Base-by-base conservation (phyloP, 805 yeast species). In the Cephaloascus albidus region DNA sequence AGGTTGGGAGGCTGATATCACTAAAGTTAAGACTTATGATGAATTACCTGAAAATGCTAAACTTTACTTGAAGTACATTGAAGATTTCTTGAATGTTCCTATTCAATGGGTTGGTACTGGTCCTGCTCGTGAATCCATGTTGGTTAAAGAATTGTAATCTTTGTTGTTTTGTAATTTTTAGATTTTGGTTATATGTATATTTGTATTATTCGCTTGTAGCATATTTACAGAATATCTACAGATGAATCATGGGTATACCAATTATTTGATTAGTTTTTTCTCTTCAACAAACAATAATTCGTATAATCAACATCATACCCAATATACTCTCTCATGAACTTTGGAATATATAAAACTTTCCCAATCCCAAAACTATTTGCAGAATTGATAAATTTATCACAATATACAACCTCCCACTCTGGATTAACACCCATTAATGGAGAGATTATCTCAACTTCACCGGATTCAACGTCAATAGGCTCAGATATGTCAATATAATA, bases 61-160 rank as follows among this genome's bases (percentile, higher is more conserved):
- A 69, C 75, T 74, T 48, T 93, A 93, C 65, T 72, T 93, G 63
- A 70, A 74, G 49, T 93, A 63, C 60, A 90, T 93, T 54, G 97
- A 88, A 65, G 81, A 87, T 46, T 89, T 73, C 55, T 70, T 89
- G 45, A 72, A 74, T 37, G 90, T 86, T 42, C 95, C 95, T 41
- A 74, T 93, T 46, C 84, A 83, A 60, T 93, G 97, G 97, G 93
- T 93, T 45, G 98, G 98, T 58, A 93, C 95, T 42, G 98, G 98
- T 46, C 97, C 98, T 46, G 95, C 87, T 39, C 85, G 97, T 69
- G 95, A 84, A 41, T 79, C 89, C 30, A 89, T 88, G 96, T 72
- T 88, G 51, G 78, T 76, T 50, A 81, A 78, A 59, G 48, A 55
- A 43, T 41, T 48, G 41, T 46, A 44, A 35, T 38, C 38, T 20